These are phyloP conservation scores for Fraxinus excelsior DNA, from an alignment of 257 asterid genomes.

Conservation along the genomic window DNA sequence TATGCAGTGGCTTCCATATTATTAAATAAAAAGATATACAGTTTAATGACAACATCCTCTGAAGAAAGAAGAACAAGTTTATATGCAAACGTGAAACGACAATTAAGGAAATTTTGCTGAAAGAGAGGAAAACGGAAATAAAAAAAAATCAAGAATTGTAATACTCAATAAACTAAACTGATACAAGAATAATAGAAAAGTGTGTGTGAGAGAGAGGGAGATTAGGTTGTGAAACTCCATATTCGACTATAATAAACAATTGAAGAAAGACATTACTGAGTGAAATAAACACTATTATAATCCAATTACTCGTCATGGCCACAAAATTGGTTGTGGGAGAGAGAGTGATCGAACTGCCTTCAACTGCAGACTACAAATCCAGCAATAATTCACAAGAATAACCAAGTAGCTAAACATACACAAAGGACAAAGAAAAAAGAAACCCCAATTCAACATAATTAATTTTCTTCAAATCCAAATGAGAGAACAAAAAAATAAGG, in stretches of 20 bases:
- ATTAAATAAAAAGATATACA: too few species aligned
- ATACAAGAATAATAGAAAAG: constrained; percentile 3
- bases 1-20: too few species aligned
- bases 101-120: too few species aligned
- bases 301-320: too few species aligned
- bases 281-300: constrained; percentile 10
- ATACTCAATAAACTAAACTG: not conserved
- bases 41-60: too few species aligned
- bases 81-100: too few species aligned
- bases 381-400: constrained; percentile 10
- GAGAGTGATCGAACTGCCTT: constrained; percentile 5
- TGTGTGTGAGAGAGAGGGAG: too few species aligned
- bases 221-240: too few species aligned
- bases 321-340: not conserved
- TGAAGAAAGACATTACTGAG: constrained; percentile 15
- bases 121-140: too few species aligned
- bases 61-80: too few species aligned
- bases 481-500: not conserved
- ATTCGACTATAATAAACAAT: constrained; percentile 11
- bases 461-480: constrained; percentile 9
- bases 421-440: not conserved
- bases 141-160: not conserved
- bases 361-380: constrained; percentile 18
- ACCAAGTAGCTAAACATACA: constrained; percentile 10
- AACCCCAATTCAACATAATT: constrained; percentile 20